Conservation (phyloP, 768 basidiomycete genomes). For the Phanerochaete sordida region DNA sequence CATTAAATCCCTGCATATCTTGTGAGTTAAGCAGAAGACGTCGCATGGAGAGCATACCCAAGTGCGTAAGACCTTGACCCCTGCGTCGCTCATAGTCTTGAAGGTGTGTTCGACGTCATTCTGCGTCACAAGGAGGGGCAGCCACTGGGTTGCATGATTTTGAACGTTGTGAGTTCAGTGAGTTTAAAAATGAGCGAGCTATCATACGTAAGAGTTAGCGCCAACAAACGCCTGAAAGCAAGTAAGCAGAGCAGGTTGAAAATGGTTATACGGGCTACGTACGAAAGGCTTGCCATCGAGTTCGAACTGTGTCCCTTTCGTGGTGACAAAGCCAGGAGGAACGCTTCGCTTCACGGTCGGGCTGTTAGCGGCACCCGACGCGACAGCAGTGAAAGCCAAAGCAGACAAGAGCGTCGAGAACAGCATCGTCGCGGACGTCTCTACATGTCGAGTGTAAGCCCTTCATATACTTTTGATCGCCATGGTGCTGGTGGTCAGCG, state of each 20-base stretch:
- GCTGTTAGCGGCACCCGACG: neutral
- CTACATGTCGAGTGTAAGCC: no score
- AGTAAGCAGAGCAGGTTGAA: neutral
- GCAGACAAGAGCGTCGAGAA: neutral
- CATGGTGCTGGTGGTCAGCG: neutral
- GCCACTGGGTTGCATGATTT: constrained; percentile 36
- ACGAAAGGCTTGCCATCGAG: constrained; percentile 53
- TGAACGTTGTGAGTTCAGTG: neutral
- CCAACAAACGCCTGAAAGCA: constrained; percentile 42
- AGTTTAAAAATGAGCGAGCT: neutral
- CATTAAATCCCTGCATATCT: constrained; percentile 36
- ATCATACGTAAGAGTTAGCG: constrained; percentile 48
- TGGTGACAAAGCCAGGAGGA: constrained; percentile 24
- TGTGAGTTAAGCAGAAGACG: neutral
- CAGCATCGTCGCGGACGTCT: neutral
- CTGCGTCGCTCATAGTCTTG: constrained; percentile 43
- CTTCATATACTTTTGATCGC: neutral
- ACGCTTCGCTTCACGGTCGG: constrained; percentile 6
- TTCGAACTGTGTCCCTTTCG: constrained; percentile 21
- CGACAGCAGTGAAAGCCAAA: neutral
- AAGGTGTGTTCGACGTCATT: constrained; percentile 49
- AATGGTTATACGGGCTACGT: constrained; percentile 13
- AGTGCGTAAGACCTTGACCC: constrained; percentile 51
- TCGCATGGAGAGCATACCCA: constrained; percentile 34
- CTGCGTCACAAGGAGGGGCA: constrained; percentile 46